phyloP scores from a whole-genome alignment of 345 rosid species.

The Lepidium didymum region DNA sequence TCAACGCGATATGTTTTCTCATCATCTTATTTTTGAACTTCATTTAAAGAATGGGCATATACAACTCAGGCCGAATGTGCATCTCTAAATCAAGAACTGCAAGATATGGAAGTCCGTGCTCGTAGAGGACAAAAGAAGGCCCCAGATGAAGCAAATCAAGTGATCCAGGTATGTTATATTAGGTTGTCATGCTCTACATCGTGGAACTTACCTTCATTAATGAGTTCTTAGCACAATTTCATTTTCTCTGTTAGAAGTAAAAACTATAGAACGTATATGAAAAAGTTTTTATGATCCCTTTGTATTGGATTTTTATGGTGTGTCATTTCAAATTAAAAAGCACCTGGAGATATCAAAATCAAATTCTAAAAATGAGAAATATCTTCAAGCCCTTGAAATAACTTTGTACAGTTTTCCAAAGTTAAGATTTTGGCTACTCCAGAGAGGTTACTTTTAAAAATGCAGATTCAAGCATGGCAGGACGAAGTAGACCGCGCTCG shows the following conservation, averaged over 20 bases:
- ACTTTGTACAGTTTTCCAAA: neutral
- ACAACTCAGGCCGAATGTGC: conserved; percentile 73
- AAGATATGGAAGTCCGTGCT: conserved; percentile 80
- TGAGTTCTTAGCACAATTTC: neutral
- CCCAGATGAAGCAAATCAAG: conserved; percentile 87
- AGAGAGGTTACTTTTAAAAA: neutral
- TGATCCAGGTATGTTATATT: conserved; percentile 61
- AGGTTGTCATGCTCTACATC: neutral
- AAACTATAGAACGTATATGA: neutral
- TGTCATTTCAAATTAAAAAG: neutral
- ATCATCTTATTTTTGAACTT: conserved; percentile 3
- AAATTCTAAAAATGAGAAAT: neutral
- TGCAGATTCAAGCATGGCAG: conserved; percentile 90
- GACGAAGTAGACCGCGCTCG: conserved; percentile 94
- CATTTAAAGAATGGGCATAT: conserved; percentile 13
- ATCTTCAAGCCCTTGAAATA: neutral
- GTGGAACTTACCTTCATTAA: neutral
- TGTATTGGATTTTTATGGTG: neutral
- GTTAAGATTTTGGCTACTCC: conserved; percentile 14
- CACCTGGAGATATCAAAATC: neutral
- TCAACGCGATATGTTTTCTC: neutral
- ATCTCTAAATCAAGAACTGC: conserved; percentile 87
- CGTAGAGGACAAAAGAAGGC: conserved; percentile 88
- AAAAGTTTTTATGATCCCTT: neutral
- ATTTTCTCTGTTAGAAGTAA: neutral